phyloP scores from a whole-genome alignment of 495 filamentous ascomycete species.

The Neurospora discreta region DNA sequence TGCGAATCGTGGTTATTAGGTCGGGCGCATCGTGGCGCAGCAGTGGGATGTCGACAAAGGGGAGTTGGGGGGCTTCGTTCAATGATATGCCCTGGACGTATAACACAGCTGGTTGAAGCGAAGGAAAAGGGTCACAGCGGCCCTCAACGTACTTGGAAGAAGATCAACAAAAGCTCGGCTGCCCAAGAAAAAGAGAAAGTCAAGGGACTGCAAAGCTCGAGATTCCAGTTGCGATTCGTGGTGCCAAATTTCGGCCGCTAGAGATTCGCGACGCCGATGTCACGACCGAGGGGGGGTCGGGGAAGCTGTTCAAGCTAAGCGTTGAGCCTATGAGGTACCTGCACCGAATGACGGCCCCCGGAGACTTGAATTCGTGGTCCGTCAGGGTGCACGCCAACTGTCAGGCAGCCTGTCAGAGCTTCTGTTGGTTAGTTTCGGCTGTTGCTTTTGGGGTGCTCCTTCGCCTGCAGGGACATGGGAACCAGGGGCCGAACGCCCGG shows the following conservation, averaged over 20 bases:
- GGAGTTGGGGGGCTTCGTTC: not conserved
- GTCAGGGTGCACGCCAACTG: not conserved
- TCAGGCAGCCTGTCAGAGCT: not conserved
- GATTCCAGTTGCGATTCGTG: not conserved
- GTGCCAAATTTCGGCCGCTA: not conserved
- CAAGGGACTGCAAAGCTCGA: not conserved
- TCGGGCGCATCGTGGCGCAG: constrained; percentile 8
- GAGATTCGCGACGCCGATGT: not conserved
- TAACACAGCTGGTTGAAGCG: not conserved
- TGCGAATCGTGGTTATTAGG: not conserved
- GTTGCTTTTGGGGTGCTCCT: not conserved
- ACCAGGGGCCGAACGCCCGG: not conserved
- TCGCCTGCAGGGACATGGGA: not conserved
- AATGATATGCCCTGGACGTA: not conserved
- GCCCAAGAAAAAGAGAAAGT: not conserved
- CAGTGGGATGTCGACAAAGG: not conserved
- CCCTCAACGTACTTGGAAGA: not conserved
- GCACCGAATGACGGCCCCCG: not conserved
- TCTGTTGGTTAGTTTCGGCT: not conserved
- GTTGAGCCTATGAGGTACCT: not conserved
- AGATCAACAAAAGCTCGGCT: not conserved
- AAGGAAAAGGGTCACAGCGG: not conserved
- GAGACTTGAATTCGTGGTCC: not conserved
- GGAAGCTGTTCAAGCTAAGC: not conserved
- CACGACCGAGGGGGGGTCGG: not conserved